These are phyloP conservation scores for Penicillium nucicola DNA, from an alignment of 495 filamentous ascomycete species.

Conservation along the genomic window DNA sequence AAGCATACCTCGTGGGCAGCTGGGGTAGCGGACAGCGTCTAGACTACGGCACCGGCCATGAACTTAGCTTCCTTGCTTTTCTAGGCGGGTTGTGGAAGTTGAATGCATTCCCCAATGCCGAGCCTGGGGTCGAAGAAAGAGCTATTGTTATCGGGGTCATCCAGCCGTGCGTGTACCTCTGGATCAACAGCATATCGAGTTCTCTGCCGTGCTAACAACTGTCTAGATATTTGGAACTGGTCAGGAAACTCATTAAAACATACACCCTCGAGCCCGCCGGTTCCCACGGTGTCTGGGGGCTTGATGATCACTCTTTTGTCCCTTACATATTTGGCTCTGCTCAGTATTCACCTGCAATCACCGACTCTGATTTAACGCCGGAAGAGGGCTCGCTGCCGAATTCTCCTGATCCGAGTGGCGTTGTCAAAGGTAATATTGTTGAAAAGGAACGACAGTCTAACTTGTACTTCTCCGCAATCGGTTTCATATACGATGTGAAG, in stretches of 20 bases:
- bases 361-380: slow-evolving; percentile 57
- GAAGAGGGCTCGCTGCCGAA: slow-evolving; percentile 70
- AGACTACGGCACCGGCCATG: slow-evolving; percentile 96
- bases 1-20: slow-evolving; percentile 75
- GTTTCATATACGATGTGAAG: slow-evolving; percentile 98
- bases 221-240: slow-evolving; percentile 73
- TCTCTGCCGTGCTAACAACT: slow-evolving; percentile 3
- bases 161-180: slow-evolving; percentile 61
- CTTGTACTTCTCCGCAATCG: slow-evolving; percentile 97
- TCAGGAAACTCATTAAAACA: slow-evolving; percentile 77
- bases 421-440: slow-evolving; percentile 64
- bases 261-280: slow-evolving; percentile 97
- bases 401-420: slow-evolving; percentile 66
- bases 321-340: slow-evolving; percentile 93
- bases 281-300: slow-evolving; percentile 93
- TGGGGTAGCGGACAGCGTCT: slow-evolving; percentile 88
- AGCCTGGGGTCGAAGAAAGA: slow-evolving; percentile 60
- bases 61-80: slow-evolving; percentile 91
- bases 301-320: slow-evolving; percentile 97
- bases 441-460: slow-evolving; percentile 67
- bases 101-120: slow-evolving; percentile 59
- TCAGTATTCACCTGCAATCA: slow-evolving; percentile 76
- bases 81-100: slow-evolving; percentile 88
- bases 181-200: neutral
- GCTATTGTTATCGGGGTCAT: slow-evolving; percentile 77